Conservation (phyloP, 257 asterid genomes). For the Ligustrum vulgare region DNA sequence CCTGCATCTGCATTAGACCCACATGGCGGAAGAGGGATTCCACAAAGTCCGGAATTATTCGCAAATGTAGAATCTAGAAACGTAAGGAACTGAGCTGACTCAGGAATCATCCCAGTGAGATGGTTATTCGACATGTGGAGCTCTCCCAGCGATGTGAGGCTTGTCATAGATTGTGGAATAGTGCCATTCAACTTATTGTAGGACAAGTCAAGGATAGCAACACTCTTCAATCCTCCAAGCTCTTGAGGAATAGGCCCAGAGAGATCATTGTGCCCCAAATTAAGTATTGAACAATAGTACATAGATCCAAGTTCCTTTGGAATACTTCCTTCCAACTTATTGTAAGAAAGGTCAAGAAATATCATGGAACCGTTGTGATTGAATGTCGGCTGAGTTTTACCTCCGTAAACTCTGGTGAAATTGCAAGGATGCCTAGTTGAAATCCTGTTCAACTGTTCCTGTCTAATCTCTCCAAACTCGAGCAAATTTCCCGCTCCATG, state of each 20-base stretch:
- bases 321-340: constrained; percentile 67
- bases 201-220: constrained; percentile 85
- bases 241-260: constrained; percentile 81
- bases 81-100: constrained; percentile 76
- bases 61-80: constrained; percentile 63
- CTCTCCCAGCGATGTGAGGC: constrained; percentile 73
- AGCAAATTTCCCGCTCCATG: constrained; percentile 95
- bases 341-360: constrained; percentile 82
- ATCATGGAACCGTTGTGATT: constrained; percentile 92
- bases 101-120: constrained; percentile 76
- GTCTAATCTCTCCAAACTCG: constrained; percentile 89
- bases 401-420: constrained; percentile 68
- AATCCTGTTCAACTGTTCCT: constrained; percentile 59
- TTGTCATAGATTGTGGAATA: constrained; percentile 63
- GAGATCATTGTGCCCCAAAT: constrained; percentile 77
- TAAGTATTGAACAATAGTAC: constrained; percentile 69
- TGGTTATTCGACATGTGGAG: constrained; percentile 76
- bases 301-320: constrained; percentile 82
- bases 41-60: constrained; percentile 86
- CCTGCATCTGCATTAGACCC: constrained; percentile 28
- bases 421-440: constrained; percentile 79
- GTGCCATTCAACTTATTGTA: constrained; percentile 65
- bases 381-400: constrained; percentile 72
- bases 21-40: constrained; percentile 73
- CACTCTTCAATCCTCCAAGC: constrained; percentile 65